Percentiles rank a stretch among this genome's conserved stretches.
Evolutionary conservation across 2,329 filamentous ascomycete genomes (phyloP).

Genomic region (Epichloe amarillans): DNA sequence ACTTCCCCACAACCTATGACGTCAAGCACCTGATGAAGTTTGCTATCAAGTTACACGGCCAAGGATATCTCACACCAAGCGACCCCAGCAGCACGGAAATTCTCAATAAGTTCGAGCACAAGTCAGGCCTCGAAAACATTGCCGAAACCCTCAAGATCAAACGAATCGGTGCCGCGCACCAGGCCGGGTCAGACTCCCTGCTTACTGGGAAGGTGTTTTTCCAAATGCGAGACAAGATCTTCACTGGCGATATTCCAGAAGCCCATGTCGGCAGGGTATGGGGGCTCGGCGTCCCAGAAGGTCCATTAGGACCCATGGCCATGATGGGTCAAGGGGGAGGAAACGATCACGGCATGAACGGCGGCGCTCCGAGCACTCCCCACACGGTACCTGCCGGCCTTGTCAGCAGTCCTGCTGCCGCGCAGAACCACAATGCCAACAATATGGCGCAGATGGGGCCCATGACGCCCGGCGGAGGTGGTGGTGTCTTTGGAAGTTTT

Average conservation of each 20-base stretch:
- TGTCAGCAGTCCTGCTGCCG: constrained; percentile 31
- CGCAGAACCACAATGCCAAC: constrained; percentile 42
- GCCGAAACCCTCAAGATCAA: constrained; percentile 87
- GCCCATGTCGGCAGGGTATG: constrained; percentile 86
- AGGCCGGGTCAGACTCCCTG: constrained; percentile 85
- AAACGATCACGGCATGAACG: constrained; percentile 25
- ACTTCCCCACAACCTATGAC: constrained; percentile 88
- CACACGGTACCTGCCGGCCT: constrained; percentile 48
- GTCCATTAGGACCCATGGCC: constrained; percentile 20
- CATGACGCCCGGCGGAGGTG: constrained; percentile 65
- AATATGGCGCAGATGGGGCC: constrained; percentile 47
- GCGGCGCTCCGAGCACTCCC: constrained; percentile 46
- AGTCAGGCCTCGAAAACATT: constrained; percentile 85
- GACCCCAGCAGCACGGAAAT: constrained; percentile 58
- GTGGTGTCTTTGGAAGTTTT: constrained; percentile 66
- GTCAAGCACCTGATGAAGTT: constrained; percentile 96
- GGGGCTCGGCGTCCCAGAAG: constrained; percentile 67
- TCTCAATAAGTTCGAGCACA: constrained; percentile 73
- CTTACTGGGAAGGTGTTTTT: constrained; percentile 93
- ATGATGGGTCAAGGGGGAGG: constrained; percentile 20
- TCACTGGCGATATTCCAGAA: constrained; percentile 65
- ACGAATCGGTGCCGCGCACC: constrained; percentile 75
- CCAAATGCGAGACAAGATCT: constrained; percentile 79
- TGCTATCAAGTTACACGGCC: constrained; percentile 57
- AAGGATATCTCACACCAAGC: constrained; percentile 47